Evolutionary conservation across 2,329 filamentous ascomycete species (phyloP).

Genomic region (Hypoxylon sp.): DNA sequence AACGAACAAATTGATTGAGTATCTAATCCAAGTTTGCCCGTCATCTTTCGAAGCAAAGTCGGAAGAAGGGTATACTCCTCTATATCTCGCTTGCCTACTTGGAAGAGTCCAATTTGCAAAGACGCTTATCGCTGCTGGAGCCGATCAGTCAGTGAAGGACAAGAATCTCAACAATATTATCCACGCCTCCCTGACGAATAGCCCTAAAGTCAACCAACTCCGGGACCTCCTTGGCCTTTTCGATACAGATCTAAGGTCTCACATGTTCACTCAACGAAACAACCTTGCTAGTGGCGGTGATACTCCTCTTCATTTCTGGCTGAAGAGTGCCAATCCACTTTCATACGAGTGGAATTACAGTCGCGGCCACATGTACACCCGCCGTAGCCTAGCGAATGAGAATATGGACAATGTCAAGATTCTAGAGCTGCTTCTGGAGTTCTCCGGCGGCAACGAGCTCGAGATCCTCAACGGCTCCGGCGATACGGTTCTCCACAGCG

Average conservation of each 20-base stretch:
- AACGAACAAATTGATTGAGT: constrained; percentile 71
- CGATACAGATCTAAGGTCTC: constrained; percentile 67
- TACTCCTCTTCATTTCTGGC: constrained; percentile 75
- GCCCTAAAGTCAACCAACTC: constrained; percentile 57
- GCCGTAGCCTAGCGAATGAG: constrained; percentile 41
- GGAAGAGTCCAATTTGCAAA: constrained; percentile 69
- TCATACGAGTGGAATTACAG: constrained; percentile 10
- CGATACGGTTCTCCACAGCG: constrained; percentile 74
- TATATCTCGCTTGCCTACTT: constrained; percentile 75
- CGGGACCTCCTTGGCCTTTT: constrained; percentile 70
- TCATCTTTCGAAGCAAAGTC: constrained; percentile 74
- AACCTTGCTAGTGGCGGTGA: constrained; percentile 65
- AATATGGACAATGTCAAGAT: constrained; percentile 57
- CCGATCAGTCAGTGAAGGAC: constrained; percentile 77
- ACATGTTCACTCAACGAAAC: constrained; percentile 72
- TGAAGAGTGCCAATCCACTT: constrained; percentile 53
- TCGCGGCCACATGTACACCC: neutral
- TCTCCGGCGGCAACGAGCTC: constrained; percentile 70
- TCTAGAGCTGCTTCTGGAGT: constrained; percentile 66
- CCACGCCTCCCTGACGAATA: constrained; percentile 66
- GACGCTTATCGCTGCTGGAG: constrained; percentile 76
- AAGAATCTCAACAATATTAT: constrained; percentile 75
- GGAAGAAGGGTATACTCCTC: constrained; percentile 72
- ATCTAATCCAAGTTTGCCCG: constrained; percentile 75
- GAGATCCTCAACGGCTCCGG: constrained; percentile 74